Evolutionary conservation across 345 rosid species (phyloP).

Genomic region (Brassica rapa): DNA sequence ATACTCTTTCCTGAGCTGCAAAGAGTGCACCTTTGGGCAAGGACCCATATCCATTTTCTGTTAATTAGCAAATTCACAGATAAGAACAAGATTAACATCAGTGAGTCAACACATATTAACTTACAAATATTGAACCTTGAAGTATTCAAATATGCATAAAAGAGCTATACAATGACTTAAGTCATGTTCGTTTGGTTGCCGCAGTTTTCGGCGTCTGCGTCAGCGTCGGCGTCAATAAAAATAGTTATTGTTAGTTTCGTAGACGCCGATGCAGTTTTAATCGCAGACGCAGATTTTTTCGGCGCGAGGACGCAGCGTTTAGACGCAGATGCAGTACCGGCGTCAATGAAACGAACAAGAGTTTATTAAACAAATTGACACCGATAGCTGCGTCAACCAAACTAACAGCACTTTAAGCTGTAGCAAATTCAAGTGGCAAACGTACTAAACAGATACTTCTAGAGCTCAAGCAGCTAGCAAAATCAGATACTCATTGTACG

Average conservation of each 20-base stretch:
- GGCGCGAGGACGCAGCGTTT: no score
- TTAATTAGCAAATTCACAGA: background rate
- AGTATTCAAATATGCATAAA: slow-evolving; percentile 18
- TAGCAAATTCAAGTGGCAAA: slow-evolving; percentile 22
- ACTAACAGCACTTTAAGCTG: no score
- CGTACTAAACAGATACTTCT: slow-evolving; percentile 6
- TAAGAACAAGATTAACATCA: background rate
- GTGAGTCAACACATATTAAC: slow-evolving; percentile 1
- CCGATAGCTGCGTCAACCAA: no score
- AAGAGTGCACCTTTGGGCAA: slow-evolving; percentile 96
- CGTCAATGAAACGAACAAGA: no score
- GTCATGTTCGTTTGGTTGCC: no score
- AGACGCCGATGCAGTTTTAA: no score
- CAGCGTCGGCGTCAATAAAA: no score
- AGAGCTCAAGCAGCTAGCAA: background rate
- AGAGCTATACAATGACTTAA: slow-evolving; percentile 26
- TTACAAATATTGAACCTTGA: slow-evolving; percentile 20
- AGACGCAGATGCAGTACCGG: no score
- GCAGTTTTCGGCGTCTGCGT: no score
- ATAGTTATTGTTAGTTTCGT: no score
- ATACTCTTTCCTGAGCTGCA: slow-evolving; percentile 97
- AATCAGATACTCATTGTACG: background rate
- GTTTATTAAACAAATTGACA: no score
- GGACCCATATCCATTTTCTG: slow-evolving; percentile 99
- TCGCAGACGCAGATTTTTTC: no score